Evolutionary conservation across 192 early-diverging fungal genomes (phyloP), one percentile per base, ranked within the genome.

Genomic region (Backusella tarrabulga): DNA sequence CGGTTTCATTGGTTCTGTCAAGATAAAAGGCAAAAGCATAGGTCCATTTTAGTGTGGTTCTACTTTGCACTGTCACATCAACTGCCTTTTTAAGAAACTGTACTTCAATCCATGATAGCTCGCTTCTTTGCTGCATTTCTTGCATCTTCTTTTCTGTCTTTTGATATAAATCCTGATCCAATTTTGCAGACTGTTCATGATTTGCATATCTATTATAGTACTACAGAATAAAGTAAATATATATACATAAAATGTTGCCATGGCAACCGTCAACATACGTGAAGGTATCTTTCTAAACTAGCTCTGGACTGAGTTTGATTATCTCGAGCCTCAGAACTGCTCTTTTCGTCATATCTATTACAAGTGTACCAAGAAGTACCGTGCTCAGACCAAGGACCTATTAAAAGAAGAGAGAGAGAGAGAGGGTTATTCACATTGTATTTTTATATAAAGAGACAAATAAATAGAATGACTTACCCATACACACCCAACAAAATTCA

Each of bases 401-500:
- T 19, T 32, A 32, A 32, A 50, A 6, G n/a, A 54, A 50, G 21
- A 50, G 23, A 72, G 34, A 54, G 63, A 34, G 21, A 6, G 15
- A 11, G 12, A 19, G 12, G 34, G 14, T 34, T 19, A 68, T 68
- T 17, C 3, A 60, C 8, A 23, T 32, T 32, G 3, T 32, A 32
- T 32, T 32, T 32, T 1, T 1, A 32, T 29, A 63, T 23, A 60
- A 26, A 60, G 9, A 21, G 52, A 23, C 23, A 44, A 0, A 26
- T 52, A 2, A 19, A 9, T 7, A 23, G 26, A 71, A 21, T 38
- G 23, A 67, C 72, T 74, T 75, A 17, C 97, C 97, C 90, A 93
- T 90, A 84, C 98, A 99, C 41, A 99, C 95, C 98, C 98, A 99
- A 84, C 98, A 99, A 80, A 98, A 99, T 86, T 99, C 96, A 83